phyloP scores from a whole-genome alignment of 2,329 filamentous ascomycete species.

The Penicillium corylophilum region DNA sequence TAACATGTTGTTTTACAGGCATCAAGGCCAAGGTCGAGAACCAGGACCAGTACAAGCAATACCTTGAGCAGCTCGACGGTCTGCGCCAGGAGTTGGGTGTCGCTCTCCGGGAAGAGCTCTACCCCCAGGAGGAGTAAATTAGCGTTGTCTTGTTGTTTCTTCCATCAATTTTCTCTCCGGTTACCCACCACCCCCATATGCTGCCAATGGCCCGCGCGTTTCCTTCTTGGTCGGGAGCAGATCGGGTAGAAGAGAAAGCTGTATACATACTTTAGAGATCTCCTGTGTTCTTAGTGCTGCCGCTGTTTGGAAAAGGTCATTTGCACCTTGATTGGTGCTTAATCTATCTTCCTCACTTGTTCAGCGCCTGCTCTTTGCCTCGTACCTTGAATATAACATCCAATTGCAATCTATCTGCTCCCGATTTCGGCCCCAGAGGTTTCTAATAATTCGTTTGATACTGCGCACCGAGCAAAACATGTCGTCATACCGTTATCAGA shows the following conservation, averaged over 20 bases:
- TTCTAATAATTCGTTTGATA: not conserved
- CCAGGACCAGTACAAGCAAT: slow-evolving; percentile 96
- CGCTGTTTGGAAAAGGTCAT: slow-evolving; percentile 30
- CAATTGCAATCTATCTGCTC: not conserved
- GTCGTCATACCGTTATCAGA: not conserved
- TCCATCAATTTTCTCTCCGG: slow-evolving; percentile 25
- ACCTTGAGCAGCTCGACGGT: slow-evolving; percentile 84
- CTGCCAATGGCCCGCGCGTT: slow-evolving; percentile 10
- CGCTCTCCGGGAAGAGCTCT: slow-evolving; percentile 87
- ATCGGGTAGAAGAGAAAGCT: slow-evolving; percentile 35
- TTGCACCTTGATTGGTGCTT: slow-evolving; percentile 25
- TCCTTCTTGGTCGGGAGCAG: slow-evolving; percentile 19
- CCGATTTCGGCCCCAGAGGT: not conserved
- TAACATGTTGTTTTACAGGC: slow-evolving; percentile 53
- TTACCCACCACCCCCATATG: slow-evolving; percentile 14
- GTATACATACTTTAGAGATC: slow-evolving; percentile 41
- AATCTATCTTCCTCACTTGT: slow-evolving; percentile 23
- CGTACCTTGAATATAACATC: not conserved
- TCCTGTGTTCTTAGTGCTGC: slow-evolving; percentile 29
- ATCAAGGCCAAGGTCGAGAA: slow-evolving; percentile 99
- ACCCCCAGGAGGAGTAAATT: slow-evolving; percentile 59
- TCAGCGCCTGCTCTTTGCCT: slow-evolving; percentile 17
- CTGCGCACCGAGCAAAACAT: not conserved
- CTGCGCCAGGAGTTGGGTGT: slow-evolving; percentile 93
- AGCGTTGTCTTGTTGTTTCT: slow-evolving; percentile 19